Evolutionary conservation across 495 filamentous ascomycete genomes (phyloP), one percentile per base, ranked within the genome.

Genomic region (Glutinoglossum americanum): DNA sequence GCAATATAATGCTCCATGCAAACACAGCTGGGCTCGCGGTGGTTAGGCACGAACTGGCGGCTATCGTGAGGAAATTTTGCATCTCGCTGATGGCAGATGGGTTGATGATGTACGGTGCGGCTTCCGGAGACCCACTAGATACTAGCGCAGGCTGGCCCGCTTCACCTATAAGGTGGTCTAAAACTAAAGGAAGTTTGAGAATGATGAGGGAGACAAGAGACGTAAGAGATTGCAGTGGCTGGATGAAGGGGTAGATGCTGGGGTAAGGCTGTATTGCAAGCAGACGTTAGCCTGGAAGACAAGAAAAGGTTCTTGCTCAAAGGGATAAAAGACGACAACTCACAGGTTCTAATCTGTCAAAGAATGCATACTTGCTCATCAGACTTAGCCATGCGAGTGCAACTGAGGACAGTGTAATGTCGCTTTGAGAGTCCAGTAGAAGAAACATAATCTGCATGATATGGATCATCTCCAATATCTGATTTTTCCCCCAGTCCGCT

Each of bases 1-100:
- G 73, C n/a, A 87, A 67, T 21, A 94, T 75, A 53, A 88, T 67
- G 10, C 80, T 76, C 88, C 87, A 95, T 9, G 84, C 77, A 56
- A 88, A 83, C 26, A 82, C 72, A 26, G 82, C 78, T 11, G 84
- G 84, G 54, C 75, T 80, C 1, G 81, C 81, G 21, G 75, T 74
- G 23, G 58, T 62, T 10, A 72, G 59, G n/a, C 68, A 69, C 0
- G 67, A 62, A 13, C 69, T 65, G 45, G 75, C 70, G 4, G 80
- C 80, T 21, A 67, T 64, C 28, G 70, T 67, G 4, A 90, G 65
- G 21, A 80, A 74, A 41, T 76, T 74, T 61, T 84, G 84, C 15
- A 94, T 75, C 54, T 80, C 71, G 21, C 72, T 71, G 44, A 90
- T 71, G 5, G 80, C 74, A 7, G 76, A 73, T 27, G 76, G 76